Conservation (phyloP, 108 stramenopile genomes). For the Cylindrotheca closterium region DNA sequence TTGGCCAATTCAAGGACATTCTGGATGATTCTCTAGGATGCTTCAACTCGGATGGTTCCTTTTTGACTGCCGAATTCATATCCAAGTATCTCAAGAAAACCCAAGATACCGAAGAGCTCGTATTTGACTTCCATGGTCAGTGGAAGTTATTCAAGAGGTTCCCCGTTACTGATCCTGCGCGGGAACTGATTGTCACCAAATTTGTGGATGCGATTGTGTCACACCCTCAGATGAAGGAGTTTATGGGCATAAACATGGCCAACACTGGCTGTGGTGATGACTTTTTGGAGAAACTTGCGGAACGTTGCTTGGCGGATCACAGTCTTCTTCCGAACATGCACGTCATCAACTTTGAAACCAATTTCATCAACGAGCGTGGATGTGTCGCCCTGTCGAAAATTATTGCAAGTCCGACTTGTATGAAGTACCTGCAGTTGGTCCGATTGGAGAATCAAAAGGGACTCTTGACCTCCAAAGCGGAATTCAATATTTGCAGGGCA, state of each 20-base stretch:
- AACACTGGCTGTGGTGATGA: conserved; percentile 38
- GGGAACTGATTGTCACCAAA: conserved; percentile 36
- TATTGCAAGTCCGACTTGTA: conserved; percentile 15
- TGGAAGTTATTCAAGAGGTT: conserved; percentile 49
- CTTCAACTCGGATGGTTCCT: conserved; percentile 33
- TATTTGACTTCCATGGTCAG: conserved; percentile 41
- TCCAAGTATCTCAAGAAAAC: conserved; percentile 28
- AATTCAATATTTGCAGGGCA: conserved; percentile 32
- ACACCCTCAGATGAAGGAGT: conserved; percentile 35
- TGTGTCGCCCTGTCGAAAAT: conserved; percentile 32
- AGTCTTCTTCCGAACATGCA: conserved; percentile 30
- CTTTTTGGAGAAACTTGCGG: conserved; percentile 23
- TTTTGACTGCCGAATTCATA: conserved; percentile 44
- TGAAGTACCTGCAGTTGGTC: conserved; percentile 39
- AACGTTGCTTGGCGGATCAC: conserved; percentile 23
- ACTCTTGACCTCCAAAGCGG: conserved; percentile 33
- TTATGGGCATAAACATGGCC: conserved; percentile 47
- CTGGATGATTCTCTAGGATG: conserved; percentile 18
- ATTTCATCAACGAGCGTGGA: conserved; percentile 37
- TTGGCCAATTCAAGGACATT: conserved; percentile 25
- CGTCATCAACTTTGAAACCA: conserved; percentile 44
- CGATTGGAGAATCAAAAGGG: conserved; percentile 49
- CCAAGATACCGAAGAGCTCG: conserved; percentile 16
- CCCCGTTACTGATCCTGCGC: conserved; percentile 29
- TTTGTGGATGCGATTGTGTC: conserved; percentile 38